Percentiles rank a stretch among this genome's conserved stretches.
These are phyloP conservation scores for Amylostereum chailletii DNA, from an alignment of 1,284 basidiomycete species.

Conservation along the genomic window DNA sequence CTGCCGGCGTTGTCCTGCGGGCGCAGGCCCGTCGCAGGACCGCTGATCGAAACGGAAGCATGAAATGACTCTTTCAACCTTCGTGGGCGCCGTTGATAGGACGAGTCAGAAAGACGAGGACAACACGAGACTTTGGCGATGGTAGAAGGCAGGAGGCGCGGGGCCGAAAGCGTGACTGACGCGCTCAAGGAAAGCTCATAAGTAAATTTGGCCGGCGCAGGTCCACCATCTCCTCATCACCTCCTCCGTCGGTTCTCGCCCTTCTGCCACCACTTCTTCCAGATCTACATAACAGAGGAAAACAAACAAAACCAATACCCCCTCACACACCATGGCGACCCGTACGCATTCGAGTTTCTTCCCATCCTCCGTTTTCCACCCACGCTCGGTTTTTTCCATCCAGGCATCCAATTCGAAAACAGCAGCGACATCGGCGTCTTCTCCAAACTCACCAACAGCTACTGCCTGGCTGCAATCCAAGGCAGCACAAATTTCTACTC, in stretches of 20 bases:
- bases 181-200: too few species aligned
- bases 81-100: too few species aligned
- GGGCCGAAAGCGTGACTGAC: too few species aligned
- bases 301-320: neutral
- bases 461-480: constrained; percentile 88
- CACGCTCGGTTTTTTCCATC: constrained; percentile 3
- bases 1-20: too few species aligned
- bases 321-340: constrained; percentile 46
- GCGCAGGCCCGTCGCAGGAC: too few species aligned
- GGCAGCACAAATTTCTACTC: constrained; percentile 99
- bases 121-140: too few species aligned
- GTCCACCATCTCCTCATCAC: neutral
- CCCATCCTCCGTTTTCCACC: neutral
- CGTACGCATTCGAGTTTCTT: constrained; percentile 32
- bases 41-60: too few species aligned
- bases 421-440: constrained; percentile 95
- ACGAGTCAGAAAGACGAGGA: too few species aligned
- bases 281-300: neutral
- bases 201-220: too few species aligned
- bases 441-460: constrained; percentile 92
- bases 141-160: too few species aligned
- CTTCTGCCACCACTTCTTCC: neutral
- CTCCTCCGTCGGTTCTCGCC: neutral
- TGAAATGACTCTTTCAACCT: too few species aligned
- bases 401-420: constrained; percentile 94